Evolutionary conservation across 441 rosid species (phyloP), one percentile per base, ranked within the genome.

Genomic region (Adansonia madagascariensis): DNA sequence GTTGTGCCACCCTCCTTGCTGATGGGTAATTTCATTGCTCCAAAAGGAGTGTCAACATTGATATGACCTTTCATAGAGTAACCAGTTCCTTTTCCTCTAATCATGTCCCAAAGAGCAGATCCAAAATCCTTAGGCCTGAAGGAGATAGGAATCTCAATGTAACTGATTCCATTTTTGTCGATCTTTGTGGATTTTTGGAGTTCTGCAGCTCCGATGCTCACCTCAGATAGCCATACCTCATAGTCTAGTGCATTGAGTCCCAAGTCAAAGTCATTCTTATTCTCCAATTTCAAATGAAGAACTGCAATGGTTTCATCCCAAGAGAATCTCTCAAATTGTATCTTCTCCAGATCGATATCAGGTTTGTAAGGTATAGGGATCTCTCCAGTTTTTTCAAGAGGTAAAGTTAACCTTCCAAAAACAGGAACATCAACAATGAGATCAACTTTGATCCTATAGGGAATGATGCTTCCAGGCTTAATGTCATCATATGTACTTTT

Each of bases 101-200:
- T 94, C 97, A 95, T 89, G 84, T 95, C 99, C 99, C 99, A 95
- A 17, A 95, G 87, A 1, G 98, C 95, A 9, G 97, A 92, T 73
- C 99, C 97, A 75, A 91, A 91, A 69, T 95, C 99, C 87, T 94
- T 94, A 49, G 99, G 99, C 85, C 84, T 86, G 80, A 95, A 95
- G 52, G 92, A 85, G 76, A 95, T 86, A 0, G 98, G 99, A 52
- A 95, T 71, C n/a, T 91, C 91, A 9, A 95, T 50, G 57, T 71
- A 57, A 31, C 78, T 81, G 4, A 88, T 84, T 60, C 94, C 99
- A 9, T 91, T 90, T 79, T 94, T 95, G 0, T 80, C 93, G 39
- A 95, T 78, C 79, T 83, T 95, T 8, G 91, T 49, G 17, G 97
- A 88, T 55, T 91, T 79, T 2, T 84, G 4, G 50, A 94, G 85